phyloP scores from a whole-genome alignment of 139 green algal genomes.

The Zygnema cylindricum region DNA sequence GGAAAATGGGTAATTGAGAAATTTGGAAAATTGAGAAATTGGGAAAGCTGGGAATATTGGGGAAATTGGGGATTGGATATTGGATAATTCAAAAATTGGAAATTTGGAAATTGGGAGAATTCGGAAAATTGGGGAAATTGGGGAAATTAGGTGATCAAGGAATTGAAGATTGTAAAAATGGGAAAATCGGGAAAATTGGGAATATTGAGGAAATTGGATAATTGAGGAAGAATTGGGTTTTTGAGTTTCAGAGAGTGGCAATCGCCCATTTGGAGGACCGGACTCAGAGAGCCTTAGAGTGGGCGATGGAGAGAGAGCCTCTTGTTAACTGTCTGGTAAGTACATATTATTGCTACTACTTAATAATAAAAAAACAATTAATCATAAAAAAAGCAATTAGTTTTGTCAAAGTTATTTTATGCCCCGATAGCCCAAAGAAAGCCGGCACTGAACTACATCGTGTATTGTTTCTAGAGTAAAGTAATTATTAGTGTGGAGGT shows the following conservation, averaged over 20 bases:
- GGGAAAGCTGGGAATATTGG: too few species aligned
- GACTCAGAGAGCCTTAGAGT: conserved; percentile 47
- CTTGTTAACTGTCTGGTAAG: conserved; percentile 43
- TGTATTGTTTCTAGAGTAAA: too few species aligned
- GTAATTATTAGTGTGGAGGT: too few species aligned
- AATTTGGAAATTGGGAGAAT: background rate
- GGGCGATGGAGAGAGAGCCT: conserved; percentile 65
- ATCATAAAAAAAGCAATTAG: too few species aligned
- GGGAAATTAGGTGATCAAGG: background rate
- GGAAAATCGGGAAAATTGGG: background rate
- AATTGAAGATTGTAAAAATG: background rate
- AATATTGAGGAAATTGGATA: background rate
- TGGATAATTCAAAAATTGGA: too few species aligned
- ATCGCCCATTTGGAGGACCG: conserved; percentile 86
- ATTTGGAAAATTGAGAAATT: too few species aligned
- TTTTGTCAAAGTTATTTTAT: too few species aligned
- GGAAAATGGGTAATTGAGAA: too few species aligned
- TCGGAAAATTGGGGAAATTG: background rate
- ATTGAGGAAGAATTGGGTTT: too few species aligned
- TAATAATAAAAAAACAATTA: background rate
- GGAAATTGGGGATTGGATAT: too few species aligned
- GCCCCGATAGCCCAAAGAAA: too few species aligned
- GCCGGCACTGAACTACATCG: too few species aligned
- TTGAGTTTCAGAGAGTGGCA: conserved; percentile 75
- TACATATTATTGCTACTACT: background rate